phyloP scores from a whole-genome alignment of 495 filamentous ascomycete genomes.

The Aspergillus kassunensis region DNA sequence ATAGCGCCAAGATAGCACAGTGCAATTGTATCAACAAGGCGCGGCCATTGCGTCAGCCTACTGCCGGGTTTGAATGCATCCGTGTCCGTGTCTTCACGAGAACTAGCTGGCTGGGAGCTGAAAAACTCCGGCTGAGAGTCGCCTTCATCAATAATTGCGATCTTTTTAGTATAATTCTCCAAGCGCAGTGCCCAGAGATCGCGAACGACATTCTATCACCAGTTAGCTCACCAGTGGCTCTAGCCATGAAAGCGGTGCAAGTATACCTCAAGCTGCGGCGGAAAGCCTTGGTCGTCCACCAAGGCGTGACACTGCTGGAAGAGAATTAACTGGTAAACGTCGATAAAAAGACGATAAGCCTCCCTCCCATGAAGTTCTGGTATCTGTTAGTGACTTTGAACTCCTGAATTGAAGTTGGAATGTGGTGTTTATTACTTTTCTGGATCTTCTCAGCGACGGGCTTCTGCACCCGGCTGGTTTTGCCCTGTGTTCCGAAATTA shows the following conservation, averaged over 20 bases:
- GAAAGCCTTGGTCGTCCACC: slow-evolving; percentile 57
- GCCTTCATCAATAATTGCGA: slow-evolving; percentile 31
- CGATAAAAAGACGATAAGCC: slow-evolving; percentile 73
- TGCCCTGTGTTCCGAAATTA: slow-evolving; percentile 63
- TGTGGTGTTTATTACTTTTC: slow-evolving; percentile 41
- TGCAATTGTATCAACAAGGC: slow-evolving; percentile 58
- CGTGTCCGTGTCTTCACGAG: slow-evolving; percentile 26
- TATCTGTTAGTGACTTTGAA: slow-evolving; percentile 16
- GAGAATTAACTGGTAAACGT: slow-evolving; percentile 80
- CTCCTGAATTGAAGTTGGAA: slow-evolving; percentile 3
- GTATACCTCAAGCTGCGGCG: slow-evolving; percentile 56
- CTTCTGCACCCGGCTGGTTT: slow-evolving; percentile 51
- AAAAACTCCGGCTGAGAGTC: slow-evolving; percentile 40
- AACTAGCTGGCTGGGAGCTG: slow-evolving; percentile 45
- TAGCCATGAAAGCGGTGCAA: not conserved
- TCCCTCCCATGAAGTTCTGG: slow-evolving; percentile 55
- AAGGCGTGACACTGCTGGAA: slow-evolving; percentile 68
- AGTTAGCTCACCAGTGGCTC: not conserved
- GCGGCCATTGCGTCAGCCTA: slow-evolving; percentile 44
- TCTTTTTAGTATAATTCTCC: slow-evolving; percentile 41
- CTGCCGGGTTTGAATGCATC: slow-evolving; percentile 22
- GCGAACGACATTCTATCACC: slow-evolving; percentile 46
- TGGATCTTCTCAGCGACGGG: slow-evolving; percentile 47
- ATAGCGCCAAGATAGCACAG: slow-evolving; percentile 65
- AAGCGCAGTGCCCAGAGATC: slow-evolving; percentile 70